A percentile compares a stretch with the other conserved stretches of the same genome.
phyloP scores from a whole-genome alignment of 768 basidiomycete species.

The Lactarius tabidus region DNA sequence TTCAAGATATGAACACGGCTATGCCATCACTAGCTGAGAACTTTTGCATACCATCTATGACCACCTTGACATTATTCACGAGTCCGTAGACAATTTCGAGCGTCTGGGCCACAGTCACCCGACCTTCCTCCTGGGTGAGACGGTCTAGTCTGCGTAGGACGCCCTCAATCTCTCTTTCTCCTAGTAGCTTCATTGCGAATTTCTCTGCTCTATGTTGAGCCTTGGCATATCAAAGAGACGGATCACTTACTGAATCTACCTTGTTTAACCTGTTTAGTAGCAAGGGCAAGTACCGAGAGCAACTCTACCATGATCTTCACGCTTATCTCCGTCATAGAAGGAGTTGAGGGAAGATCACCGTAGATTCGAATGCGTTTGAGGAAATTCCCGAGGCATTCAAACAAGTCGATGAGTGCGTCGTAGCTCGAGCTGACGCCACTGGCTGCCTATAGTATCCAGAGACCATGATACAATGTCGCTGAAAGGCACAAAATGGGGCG shows the following conservation, averaged over 20 bases:
- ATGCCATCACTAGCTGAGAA: too few species aligned
- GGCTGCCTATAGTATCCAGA: neutral
- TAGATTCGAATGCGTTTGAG: conserved; percentile 4
- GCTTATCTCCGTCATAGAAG: neutral
- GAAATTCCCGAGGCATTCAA: conserved; percentile 2
- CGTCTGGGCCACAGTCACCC: neutral
- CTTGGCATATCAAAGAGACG: neutral
- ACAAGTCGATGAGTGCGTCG: conserved; percentile 3
- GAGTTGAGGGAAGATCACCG: neutral
- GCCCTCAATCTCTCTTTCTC: neutral
- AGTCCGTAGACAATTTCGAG: neutral
- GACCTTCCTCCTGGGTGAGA: conserved; percentile 8
- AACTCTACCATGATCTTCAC: conserved; percentile 4
- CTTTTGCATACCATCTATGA: neutral
- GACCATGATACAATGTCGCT: neutral
- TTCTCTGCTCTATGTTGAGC: neutral
- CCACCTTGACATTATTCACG: neutral
- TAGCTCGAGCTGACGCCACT: neutral
- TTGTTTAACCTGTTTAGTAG: conserved; percentile 2
- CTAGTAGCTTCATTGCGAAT: neutral
- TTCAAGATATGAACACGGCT: too few species aligned
- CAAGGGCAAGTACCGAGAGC: neutral
- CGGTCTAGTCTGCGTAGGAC: conserved; percentile 8
- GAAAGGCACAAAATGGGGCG: neutral
- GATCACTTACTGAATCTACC: conserved; percentile 6